These are phyloP conservation scores for Chlorencoelia australis DNA, from an alignment of 2,329 filamentous ascomycete genomes.

Conservation along the genomic window DNA sequence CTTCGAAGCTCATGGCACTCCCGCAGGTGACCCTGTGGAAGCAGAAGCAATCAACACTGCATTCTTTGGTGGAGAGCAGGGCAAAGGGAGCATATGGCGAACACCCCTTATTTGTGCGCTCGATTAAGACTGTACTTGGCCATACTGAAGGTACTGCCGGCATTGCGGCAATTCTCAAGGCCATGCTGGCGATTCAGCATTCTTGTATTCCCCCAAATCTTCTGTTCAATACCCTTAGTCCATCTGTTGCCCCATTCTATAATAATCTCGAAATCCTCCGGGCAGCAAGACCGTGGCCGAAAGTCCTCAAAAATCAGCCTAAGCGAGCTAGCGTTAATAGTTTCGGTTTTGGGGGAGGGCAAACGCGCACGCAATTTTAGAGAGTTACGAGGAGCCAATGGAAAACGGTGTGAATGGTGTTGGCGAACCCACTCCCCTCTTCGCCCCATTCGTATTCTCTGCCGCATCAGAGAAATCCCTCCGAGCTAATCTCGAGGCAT, in stretches of 20 bases:
- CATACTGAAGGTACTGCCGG: slow-evolving; percentile 23
- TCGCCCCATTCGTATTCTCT: neutral
- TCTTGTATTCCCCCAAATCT: slow-evolving; percentile 23
- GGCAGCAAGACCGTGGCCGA: neutral
- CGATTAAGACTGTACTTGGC: slow-evolving; percentile 21
- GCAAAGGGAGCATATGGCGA: too few species aligned
- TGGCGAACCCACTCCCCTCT: neutral
- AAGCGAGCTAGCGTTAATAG: slow-evolving; percentile 3
- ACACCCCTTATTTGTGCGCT: slow-evolving; percentile 12
- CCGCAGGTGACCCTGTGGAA: slow-evolving; percentile 11
- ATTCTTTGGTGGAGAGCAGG: neutral
- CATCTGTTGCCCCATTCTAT: neutral
- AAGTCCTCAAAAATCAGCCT: slow-evolving; percentile 4
- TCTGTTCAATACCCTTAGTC: slow-evolving; percentile 26
- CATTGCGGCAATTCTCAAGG: slow-evolving; percentile 22
- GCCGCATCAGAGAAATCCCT: slow-evolving; percentile 1
- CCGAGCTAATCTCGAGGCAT: neutral
- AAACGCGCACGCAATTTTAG: slow-evolving; percentile 29
- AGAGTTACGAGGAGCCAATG: slow-evolving; percentile 7
- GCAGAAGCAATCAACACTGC: neutral
- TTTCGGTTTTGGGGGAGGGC: slow-evolving; percentile 17
- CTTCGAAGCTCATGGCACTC: slow-evolving; percentile 23
- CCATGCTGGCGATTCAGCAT: slow-evolving; percentile 20
- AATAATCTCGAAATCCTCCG: neutral
- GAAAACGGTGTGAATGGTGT: neutral